phyloP scores from a whole-genome alignment of 768 basidiomycete genomes.

The Dioszegia crocea region DNA sequence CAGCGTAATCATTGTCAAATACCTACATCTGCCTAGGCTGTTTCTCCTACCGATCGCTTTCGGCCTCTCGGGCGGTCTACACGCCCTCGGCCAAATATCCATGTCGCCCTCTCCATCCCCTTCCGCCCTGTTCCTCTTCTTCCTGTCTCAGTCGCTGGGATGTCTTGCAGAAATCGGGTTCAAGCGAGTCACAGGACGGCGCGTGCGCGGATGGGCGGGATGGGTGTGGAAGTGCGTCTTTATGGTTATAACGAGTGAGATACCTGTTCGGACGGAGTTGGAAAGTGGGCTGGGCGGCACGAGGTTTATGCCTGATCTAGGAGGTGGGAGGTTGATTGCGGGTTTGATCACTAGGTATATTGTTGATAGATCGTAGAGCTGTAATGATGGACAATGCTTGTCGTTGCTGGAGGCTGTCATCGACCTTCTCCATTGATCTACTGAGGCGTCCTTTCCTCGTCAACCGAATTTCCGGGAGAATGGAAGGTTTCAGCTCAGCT shows the following conservation, averaged over 20 bases:
- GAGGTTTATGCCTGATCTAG: background rate
- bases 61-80: conserved; percentile 37
- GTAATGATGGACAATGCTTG: too few relatives aligned
- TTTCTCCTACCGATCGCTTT: conserved; percentile 28
- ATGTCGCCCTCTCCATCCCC: conserved; percentile 35
- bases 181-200: conserved; percentile 33
- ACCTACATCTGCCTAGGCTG: conserved; percentile 20
- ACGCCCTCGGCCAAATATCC: conserved; percentile 40
- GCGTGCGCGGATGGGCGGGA: conserved; percentile 35
- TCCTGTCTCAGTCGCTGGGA: conserved; percentile 36
- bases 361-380: background rate
- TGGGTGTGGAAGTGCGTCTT: conserved; percentile 25
- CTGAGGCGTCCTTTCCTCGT: too few relatives aligned
- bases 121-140: conserved; percentile 27
- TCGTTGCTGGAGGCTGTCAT: too few relatives aligned
- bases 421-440: too few relatives aligned
- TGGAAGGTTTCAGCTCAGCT: too few relatives aligned
- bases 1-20: conserved; percentile 25
- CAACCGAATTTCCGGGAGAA: too few relatives aligned
- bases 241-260: background rate
- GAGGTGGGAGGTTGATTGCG: background rate
- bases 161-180: conserved; percentile 36
- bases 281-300: conserved; percentile 38
- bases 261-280: conserved; percentile 29
- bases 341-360: background rate